Conservation (phyloP, 306 rosid genomes). For the Acacia acuminata region DNA sequence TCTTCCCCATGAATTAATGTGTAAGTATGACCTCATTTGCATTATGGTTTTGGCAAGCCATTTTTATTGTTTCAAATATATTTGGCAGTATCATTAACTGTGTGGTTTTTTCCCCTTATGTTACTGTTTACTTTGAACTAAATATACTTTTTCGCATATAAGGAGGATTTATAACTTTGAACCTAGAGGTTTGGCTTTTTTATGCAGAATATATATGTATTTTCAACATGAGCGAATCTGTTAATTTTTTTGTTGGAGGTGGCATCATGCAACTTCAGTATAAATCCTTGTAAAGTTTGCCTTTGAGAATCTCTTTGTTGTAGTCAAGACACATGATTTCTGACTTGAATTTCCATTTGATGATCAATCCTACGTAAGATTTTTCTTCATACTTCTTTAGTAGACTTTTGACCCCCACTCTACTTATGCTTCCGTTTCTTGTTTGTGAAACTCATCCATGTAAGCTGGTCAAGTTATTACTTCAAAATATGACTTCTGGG, state of each 20-base stretch:
- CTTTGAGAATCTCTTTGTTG: not conserved
- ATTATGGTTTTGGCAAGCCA: slow-evolving; percentile 16
- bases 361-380: not conserved
- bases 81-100: not conserved
- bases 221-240: not conserved
- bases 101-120: not conserved
- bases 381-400: not conserved
- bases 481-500: not conserved
- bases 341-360: not conserved
- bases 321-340: not conserved
- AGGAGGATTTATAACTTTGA: not conserved
- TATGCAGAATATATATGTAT: not conserved
- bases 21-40: slow-evolving; percentile 56
- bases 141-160: not conserved
- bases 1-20: slow-evolving; percentile 81
- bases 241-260: not conserved
- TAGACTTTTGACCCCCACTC: not conserved
- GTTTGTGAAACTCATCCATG: not conserved
- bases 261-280: not conserved
- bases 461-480: not conserved
- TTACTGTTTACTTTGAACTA: not conserved
- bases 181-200: not conserved
- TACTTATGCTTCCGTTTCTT: not conserved
- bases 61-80: not conserved
- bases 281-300: not conserved